Conservation (phyloP, 2,329 filamentous ascomycete genomes). For the Fusarium secorum region DNA sequence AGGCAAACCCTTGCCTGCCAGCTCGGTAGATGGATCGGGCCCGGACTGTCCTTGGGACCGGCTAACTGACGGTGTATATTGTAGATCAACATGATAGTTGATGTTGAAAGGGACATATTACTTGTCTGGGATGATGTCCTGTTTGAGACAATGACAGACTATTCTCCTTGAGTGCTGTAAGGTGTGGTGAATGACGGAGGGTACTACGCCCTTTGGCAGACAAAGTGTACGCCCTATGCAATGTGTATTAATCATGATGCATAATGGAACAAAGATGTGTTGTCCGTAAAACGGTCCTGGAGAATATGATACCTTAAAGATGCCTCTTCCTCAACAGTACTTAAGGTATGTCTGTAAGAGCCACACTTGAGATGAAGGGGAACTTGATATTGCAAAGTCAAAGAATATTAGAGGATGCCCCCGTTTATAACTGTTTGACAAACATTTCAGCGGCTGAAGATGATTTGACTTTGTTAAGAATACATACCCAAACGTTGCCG, state of each 20-base stretch:
- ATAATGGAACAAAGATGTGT: neutral
- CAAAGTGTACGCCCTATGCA: neutral
- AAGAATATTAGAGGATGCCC: neutral
- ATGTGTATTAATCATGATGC: neutral
- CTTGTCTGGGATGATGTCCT: neutral
- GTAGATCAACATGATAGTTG: neutral
- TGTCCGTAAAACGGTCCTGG: neutral
- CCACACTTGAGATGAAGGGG: neutral
- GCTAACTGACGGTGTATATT: neutral
- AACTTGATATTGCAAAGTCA: neutral
- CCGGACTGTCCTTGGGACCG: neutral
- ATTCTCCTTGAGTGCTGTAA: neutral
- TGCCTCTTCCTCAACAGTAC: neutral
- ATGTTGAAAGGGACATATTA: neutral
- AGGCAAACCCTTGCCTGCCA: neutral
- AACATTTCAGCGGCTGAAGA: neutral
- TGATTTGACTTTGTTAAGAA: neutral
- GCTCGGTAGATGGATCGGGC: neutral
- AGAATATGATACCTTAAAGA: neutral
- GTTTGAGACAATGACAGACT: neutral
- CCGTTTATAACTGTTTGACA: neutral
- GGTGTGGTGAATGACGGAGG: neutral
- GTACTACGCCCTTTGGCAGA: neutral
- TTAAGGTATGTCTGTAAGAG: neutral
- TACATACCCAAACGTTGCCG: neutral